These are phyloP conservation scores for Cicer cuneatum DNA, from an alignment of 306 rosid species.

Conservation along the genomic window DNA sequence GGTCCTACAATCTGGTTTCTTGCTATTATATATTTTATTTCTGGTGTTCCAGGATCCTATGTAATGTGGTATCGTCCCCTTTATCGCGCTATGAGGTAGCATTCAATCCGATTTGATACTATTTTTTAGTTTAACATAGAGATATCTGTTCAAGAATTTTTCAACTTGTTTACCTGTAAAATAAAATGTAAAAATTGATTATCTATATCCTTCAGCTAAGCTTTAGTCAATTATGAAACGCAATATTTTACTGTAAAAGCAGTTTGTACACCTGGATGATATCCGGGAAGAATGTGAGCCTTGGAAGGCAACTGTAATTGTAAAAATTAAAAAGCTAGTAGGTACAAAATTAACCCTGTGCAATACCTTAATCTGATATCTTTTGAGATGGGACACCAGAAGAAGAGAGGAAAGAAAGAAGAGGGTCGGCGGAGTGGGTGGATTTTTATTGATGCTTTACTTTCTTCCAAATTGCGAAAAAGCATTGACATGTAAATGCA, in stretches of 20 bases:
- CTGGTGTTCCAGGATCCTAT: constrained; percentile 79
- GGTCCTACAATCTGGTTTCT: constrained; percentile 89
- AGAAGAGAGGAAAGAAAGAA: not conserved
- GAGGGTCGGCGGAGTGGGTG: constrained; percentile 10
- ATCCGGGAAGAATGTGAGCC: constrained; percentile 34
- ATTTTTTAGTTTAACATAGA: constrained; percentile 36
- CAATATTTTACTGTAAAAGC: constrained; percentile 18
- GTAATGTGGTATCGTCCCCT: constrained; percentile 98
- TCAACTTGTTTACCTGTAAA: constrained; percentile 25
- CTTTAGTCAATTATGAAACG: constrained; percentile 41
- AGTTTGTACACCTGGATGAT: constrained; percentile 20
- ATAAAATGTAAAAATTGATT: not conserved
- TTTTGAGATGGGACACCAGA: constrained; percentile 9
- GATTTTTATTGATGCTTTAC: constrained; percentile 26
- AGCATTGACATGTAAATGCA: constrained; percentile 26
- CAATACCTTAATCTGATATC: constrained; percentile 1
- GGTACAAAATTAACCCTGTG: constrained; percentile 17
- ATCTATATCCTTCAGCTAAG: constrained; percentile 10
- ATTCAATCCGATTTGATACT: constrained; percentile 26
- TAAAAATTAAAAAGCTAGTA: constrained; percentile 23
- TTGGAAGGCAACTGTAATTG: constrained; percentile 20
- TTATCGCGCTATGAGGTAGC: constrained; percentile 92
- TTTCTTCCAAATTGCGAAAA: constrained; percentile 20
- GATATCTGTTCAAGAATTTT: constrained; percentile 39
- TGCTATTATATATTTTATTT: constrained; percentile 75